These are phyloP conservation scores for Tricharina praecox DNA, from an alignment of 495 filamentous ascomycete genomes.

Conservation along the genomic window DNA sequence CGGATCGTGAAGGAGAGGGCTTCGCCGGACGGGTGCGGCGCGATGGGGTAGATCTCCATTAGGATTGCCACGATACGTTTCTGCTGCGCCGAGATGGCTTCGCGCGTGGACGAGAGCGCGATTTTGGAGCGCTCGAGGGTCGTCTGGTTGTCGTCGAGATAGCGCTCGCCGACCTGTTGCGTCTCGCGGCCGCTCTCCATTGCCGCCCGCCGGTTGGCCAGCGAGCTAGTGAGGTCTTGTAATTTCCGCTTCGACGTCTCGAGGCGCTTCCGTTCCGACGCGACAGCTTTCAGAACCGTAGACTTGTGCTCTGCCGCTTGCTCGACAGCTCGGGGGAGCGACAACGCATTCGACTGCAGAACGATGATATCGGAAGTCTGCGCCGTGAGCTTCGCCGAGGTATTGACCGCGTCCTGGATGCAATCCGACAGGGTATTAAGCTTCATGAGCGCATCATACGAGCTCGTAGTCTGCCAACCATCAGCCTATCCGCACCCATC, in stretches of 20 bases:
- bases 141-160: constrained; percentile 30
- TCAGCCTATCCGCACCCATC: constrained; percentile 24
- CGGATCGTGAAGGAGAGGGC: constrained; percentile 64
- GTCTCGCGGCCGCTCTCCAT: constrained; percentile 45
- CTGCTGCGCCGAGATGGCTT: constrained; percentile 59
- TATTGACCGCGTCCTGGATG: constrained; percentile 75
- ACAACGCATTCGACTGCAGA: constrained; percentile 5
- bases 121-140: constrained; percentile 44
- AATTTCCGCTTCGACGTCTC: constrained; percentile 38
- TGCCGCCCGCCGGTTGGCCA: constrained; percentile 45
- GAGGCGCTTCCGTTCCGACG: constrained; percentile 45
- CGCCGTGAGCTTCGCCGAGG: constrained; percentile 50
- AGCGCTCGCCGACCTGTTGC: constrained; percentile 40
- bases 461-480: constrained; percentile 43
- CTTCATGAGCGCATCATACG: constrained; percentile 81
- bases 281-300: constrained; percentile 28
- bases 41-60: constrained; percentile 59
- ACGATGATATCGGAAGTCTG: constrained; percentile 44
- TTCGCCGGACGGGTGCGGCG: constrained; percentile 45
- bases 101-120: constrained; percentile 40
- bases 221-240: constrained; percentile 46
- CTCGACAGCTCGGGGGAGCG: constrained; percentile 17
- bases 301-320: constrained; percentile 21
- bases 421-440: constrained; percentile 80
- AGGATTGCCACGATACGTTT: constrained; percentile 77